phyloP scores from a whole-genome alignment of 2,329 filamentous ascomycete species.

The Penicillium sp. region DNA sequence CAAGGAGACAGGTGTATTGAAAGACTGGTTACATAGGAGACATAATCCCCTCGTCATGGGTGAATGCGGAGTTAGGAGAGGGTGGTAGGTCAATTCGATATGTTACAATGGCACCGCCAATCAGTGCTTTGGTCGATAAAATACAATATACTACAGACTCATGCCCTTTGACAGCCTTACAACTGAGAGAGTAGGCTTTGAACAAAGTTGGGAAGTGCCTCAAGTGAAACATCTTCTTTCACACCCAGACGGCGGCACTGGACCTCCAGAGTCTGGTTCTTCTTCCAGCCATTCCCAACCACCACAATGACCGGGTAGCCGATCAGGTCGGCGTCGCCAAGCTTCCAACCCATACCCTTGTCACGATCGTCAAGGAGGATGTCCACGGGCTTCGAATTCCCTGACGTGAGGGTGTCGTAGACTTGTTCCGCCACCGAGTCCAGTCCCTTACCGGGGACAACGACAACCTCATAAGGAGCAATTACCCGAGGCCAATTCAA shows the following conservation, averaged over 20 bases:
- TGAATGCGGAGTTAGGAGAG: not conserved
- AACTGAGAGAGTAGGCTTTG: conserved; percentile 53
- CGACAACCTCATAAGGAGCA: conserved; percentile 76
- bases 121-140: not conserved
- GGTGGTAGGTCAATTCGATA: not conserved
- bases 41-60: not conserved
- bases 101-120: not conserved
- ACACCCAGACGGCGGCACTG: conserved; percentile 72
- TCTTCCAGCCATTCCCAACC: conserved; percentile 70
- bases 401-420: conserved; percentile 61
- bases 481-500: conserved; percentile 87
- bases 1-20: too few species aligned
- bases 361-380: conserved; percentile 72
- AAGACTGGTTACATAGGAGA: not conserved
- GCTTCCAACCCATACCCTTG: conserved; percentile 75
- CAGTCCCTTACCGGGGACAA: conserved; percentile 59
- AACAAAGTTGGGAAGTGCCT: conserved; percentile 53
- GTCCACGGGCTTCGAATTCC: conserved; percentile 53
- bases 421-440: conserved; percentile 57
- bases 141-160: conserved; percentile 6
- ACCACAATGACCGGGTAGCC: conserved; percentile 85
- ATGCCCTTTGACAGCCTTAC: conserved; percentile 35
- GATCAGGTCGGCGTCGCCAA: conserved; percentile 84
- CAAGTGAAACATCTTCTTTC: conserved; percentile 60
- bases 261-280: conserved; percentile 66